Evolutionary conservation across 139 green algal species (phyloP).

Genomic region (Raphidocelis subcapitata): DNA sequence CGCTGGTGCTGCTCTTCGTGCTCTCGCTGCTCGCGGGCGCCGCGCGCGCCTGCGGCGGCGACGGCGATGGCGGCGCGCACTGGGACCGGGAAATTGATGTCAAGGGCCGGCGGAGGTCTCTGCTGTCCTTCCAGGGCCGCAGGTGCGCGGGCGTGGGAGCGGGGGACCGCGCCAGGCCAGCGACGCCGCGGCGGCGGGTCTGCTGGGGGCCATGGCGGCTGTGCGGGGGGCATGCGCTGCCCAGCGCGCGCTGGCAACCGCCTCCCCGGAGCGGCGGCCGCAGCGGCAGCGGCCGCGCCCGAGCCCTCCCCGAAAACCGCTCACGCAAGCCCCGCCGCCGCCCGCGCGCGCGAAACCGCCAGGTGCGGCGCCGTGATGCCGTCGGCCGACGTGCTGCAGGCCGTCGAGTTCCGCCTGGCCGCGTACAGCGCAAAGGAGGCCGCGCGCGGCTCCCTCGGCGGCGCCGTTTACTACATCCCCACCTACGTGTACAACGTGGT

Average conservation of each 20-base stretch:
- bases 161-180: too few relatives aligned
- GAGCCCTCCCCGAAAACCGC: too few relatives aligned
- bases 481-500: conserved; percentile 24
- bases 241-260: too few relatives aligned
- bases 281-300: too few relatives aligned
- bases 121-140: conserved; percentile 31
- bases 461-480: conserved; percentile 8
- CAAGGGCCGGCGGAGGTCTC: conserved; percentile 14
- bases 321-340: too few relatives aligned
- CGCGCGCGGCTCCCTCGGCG: not conserved
- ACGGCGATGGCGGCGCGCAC: not conserved
- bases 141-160: not conserved
- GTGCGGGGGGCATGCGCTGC: too few relatives aligned
- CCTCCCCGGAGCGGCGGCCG: too few relatives aligned
- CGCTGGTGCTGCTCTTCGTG: not conserved
- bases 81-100: conserved; percentile 16
- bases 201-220: too few relatives aligned
- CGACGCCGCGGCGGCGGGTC: too few relatives aligned
- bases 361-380: conserved; percentile 19
- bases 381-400: not conserved
- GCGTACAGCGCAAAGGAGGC: conserved; percentile 20
- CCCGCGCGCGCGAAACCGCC: too few relatives aligned
- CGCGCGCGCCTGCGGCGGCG: conserved; percentile 2
- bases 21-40: not conserved
- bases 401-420: conserved; percentile 17